Evolutionary conservation across 31 red algal genomes (phyloP).

Genomic region (Odonthalia washingtoniensis): DNA sequence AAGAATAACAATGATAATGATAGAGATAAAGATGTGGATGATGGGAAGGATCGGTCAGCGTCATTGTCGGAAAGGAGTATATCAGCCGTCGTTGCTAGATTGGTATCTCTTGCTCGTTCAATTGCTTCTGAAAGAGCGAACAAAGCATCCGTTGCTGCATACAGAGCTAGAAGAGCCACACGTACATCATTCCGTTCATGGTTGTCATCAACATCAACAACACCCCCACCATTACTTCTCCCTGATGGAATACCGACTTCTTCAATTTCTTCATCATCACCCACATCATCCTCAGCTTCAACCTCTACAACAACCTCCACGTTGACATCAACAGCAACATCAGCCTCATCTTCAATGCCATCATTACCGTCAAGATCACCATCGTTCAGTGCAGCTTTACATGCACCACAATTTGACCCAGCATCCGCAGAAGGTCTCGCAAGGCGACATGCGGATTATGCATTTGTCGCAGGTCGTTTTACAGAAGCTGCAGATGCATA

Average conservation of each 20-base stretch:
- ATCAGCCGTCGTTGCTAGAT: background rate
- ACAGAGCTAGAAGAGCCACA: slow-evolving; percentile 30
- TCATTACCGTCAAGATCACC: background rate
- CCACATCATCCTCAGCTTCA: too few relatives aligned
- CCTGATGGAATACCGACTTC: background rate
- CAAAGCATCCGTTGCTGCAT: slow-evolving; percentile 8
- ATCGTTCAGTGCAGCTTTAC: background rate
- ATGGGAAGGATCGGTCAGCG: too few relatives aligned
- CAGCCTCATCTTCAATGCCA: background rate
- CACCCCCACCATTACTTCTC: background rate
- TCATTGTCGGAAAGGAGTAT: background rate
- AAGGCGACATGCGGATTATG: slow-evolving; percentile 50
- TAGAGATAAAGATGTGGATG: background rate
- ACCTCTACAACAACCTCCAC: too few relatives aligned
- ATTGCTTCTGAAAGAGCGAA: slow-evolving; percentile 2
- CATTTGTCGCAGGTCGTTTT: slow-evolving; percentile 56
- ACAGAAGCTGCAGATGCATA: slow-evolving; percentile 52
- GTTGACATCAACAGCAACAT: too few relatives aligned
- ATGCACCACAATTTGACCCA: slow-evolving; percentile 21
- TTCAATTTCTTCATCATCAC: background rate
- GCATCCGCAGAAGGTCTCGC: slow-evolving; percentile 34
- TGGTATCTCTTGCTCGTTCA: slow-evolving; percentile 10
- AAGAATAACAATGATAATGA: background rate
- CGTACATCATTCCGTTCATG: slow-evolving; percentile 53
- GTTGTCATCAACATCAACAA: slow-evolving; percentile 32